phyloP scores from a whole-genome alignment of 1,284 basidiomycete genomes.

The Cryptococcus sp. region DNA sequence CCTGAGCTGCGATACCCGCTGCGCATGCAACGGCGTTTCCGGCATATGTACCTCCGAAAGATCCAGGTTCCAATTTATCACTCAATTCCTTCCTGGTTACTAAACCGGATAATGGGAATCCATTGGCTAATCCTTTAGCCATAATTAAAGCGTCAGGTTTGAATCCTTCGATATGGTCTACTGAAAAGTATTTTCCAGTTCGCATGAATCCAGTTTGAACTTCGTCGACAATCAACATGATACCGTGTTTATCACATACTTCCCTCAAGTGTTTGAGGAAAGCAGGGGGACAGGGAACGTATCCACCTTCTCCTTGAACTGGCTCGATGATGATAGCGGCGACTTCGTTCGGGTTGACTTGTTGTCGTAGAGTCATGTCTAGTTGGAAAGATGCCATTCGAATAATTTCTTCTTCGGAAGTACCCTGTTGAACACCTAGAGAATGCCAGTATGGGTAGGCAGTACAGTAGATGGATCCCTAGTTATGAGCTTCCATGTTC shows the following conservation, averaged over 20 bases:
- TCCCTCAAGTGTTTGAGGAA: conserved; percentile 75
- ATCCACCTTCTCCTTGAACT: conserved; percentile 86
- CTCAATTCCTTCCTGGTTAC: conserved; percentile 77
- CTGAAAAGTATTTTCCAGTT: conserved; percentile 79
- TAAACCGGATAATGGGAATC: conserved; percentile 83
- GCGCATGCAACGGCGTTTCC: conserved; percentile 87
- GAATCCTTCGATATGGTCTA: conserved; percentile 65
- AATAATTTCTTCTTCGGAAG: conserved; percentile 64
- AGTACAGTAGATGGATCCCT: conserved; percentile 67
- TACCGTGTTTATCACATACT: conserved; percentile 81
- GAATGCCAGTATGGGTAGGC: conserved; percentile 96
- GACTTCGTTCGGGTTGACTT: conserved; percentile 77
- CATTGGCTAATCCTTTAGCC: conserved; percentile 65
- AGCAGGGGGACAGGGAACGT: conserved; percentile 77
- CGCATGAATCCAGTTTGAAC: conserved; percentile 87
- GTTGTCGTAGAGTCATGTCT: conserved; percentile 75
- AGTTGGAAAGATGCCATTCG: conserved; percentile 73
- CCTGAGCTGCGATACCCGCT: conserved; percentile 73
- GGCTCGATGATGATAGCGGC: conserved; percentile 91
- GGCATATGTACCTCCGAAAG: conserved; percentile 85
- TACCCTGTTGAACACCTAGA: conserved; percentile 60
- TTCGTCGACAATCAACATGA: conserved; percentile 75
- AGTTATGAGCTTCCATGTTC: not conserved
- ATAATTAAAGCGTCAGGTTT: conserved; percentile 82
- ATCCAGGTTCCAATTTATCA: conserved; percentile 71